Evolutionary conservation across 495 filamentous ascomycete species (phyloP).

Genomic region (Staphylotrichum longicolle): DNA sequence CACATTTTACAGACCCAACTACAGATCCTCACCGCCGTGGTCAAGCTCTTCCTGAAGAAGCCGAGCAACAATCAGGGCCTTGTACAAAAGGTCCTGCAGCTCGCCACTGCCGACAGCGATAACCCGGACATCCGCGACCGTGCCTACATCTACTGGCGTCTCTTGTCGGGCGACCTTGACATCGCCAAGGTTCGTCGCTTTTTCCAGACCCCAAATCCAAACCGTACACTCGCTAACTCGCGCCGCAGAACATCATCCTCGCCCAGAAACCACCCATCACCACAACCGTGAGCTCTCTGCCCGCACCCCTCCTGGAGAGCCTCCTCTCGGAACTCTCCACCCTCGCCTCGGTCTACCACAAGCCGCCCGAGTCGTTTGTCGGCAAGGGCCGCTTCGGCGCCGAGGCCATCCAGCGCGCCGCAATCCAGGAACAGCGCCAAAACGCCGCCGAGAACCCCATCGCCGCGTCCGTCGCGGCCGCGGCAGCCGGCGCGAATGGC

Average conservation of each 20-base stretch:
- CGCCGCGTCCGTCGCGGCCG: slow-evolving; percentile 75
- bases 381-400: slow-evolving; percentile 92
- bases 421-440: slow-evolving; percentile 92
- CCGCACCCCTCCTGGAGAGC: slow-evolving; percentile 76
- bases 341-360: slow-evolving; percentile 97
- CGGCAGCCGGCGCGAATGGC: slow-evolving; percentile 55
- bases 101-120: slow-evolving; percentile 89
- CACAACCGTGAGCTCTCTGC: slow-evolving; percentile 86
- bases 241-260: slow-evolving; percentile 73
- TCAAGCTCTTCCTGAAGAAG: slow-evolving; percentile 96
- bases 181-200: slow-evolving; percentile 65
- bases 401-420: slow-evolving; percentile 90
- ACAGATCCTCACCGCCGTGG: slow-evolving; percentile 92
- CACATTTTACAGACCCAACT: slow-evolving; percentile 67
- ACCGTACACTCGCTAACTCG: slow-evolving; percentile 12
- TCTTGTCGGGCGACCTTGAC: slow-evolving; percentile 88
- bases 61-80: slow-evolving; percentile 83
- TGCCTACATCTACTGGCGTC: slow-evolving; percentile 97
- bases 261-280: slow-evolving; percentile 92
- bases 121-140: slow-evolving; percentile 96
- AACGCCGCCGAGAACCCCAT: slow-evolving; percentile 92
- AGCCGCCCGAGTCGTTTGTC: slow-evolving; percentile 92
- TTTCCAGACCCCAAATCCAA: not conserved
- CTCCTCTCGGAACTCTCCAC: slow-evolving; percentile 91
- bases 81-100: slow-evolving; percentile 89